Percentiles rank a stretch among this genome's conserved stretches.
These are phyloP conservation scores for Phtheirospermum japonicum DNA, from an alignment of 257 asterid genomes.

Conservation along the genomic window DNA sequence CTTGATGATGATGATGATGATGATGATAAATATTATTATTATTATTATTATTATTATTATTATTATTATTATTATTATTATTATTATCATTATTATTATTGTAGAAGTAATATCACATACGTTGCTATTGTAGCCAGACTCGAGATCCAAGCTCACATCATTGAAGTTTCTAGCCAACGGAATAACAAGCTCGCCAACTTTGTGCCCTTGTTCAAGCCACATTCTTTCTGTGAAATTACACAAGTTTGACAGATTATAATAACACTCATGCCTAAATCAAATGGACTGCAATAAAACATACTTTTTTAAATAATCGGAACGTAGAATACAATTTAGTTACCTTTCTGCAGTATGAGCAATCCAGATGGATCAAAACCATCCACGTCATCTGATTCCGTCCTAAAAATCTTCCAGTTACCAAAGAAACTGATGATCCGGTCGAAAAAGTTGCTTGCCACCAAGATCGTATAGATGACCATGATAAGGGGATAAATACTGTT, in stretches of 20 bases:
- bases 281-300: conserved; percentile 8
- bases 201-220: conserved; percentile 93
- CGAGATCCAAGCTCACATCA: conserved; percentile 63
- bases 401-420: conserved; percentile 91
- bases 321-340: conserved; percentile 32
- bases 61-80: not conserved
- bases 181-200: conserved; percentile 91
- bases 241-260: conserved; percentile 18
- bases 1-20: not conserved
- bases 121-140: conserved; percentile 49
- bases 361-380: conserved; percentile 99
- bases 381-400: conserved; percentile 71
- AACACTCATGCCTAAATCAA: conserved; percentile 5
- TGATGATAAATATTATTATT: too few relatives aligned
- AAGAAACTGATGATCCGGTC: conserved; percentile 78
- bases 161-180: conserved; percentile 97
- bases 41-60: not conserved
- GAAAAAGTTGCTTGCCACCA: conserved; percentile 95
- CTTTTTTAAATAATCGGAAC: not conserved
- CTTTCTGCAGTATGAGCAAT: conserved; percentile 86
- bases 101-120: conserved; percentile 47
- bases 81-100: not conserved
- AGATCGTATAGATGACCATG: conserved; percentile 88
- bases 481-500: conserved; percentile 95
- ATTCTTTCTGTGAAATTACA: conserved; percentile 56